A percentile compares a stretch with the other conserved stretches of the same genome.
These are phyloP conservation scores for Saturnispora dispora DNA, from an alignment of 805 yeast genomes.

Conservation along the genomic window DNA sequence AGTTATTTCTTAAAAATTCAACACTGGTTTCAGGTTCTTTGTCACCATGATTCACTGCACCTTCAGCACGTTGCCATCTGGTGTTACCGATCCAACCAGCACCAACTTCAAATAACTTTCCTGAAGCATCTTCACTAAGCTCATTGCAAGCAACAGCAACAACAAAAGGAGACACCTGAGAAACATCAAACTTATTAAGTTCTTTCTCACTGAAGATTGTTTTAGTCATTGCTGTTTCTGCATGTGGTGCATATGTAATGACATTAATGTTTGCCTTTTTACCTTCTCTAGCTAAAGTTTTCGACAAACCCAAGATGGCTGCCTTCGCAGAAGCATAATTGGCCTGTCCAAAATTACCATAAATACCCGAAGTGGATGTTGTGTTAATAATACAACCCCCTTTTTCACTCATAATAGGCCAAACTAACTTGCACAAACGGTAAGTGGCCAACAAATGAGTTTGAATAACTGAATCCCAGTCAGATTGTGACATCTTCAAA, in stretches of 20 bases:
- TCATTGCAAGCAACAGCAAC: slow-evolving; percentile 70
- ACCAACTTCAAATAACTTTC: slow-evolving; percentile 85
- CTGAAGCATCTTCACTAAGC: slow-evolving; percentile 45
- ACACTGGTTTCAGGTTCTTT: slow-evolving; percentile 35
- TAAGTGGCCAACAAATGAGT: slow-evolving; percentile 81
- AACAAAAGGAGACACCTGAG: slow-evolving; percentile 84
- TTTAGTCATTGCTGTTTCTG: slow-evolving; percentile 94
- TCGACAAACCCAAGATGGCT: slow-evolving; percentile 77
- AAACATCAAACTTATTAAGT: slow-evolving; percentile 74
- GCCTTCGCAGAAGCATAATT: slow-evolving; percentile 92
- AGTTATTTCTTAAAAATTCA: slow-evolving; percentile 62
- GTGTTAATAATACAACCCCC: slow-evolving; percentile 81
- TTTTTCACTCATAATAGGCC: slow-evolving; percentile 78
- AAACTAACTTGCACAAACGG: slow-evolving; percentile 76
- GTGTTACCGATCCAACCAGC: slow-evolving; percentile 96
- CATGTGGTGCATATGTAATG: slow-evolving; percentile 91
- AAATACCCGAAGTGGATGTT: slow-evolving; percentile 92
- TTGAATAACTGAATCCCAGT: slow-evolving; percentile 73
- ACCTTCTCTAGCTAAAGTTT: slow-evolving; percentile 88
- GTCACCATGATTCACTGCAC: slow-evolving; percentile 55
- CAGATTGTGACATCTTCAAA: slow-evolving; percentile 70
- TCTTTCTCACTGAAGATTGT: slow-evolving; percentile 76
- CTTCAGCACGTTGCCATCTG: slow-evolving; percentile 90
- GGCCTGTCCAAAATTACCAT: slow-evolving; percentile 96
- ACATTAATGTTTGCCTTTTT: slow-evolving; percentile 64